Conservation (phyloP, 2,329 filamentous ascomycete species). For the Aureobasidium sp. region DNA sequence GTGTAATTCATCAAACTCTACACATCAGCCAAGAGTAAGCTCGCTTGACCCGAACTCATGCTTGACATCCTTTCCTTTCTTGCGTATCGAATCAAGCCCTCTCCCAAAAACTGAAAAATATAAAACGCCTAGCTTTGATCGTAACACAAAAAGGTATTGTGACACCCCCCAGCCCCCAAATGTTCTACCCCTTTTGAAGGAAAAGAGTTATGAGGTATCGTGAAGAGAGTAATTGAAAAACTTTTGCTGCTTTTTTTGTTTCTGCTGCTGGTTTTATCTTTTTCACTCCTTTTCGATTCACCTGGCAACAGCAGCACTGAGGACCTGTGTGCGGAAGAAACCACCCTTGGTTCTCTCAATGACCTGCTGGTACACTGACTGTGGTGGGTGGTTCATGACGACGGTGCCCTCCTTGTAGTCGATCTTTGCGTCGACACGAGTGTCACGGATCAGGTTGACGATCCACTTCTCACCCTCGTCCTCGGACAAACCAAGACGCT, state of each 20-base stretch:
- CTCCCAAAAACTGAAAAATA: background rate
- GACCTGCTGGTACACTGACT: slow-evolving; percentile 98
- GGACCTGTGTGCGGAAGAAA: slow-evolving; percentile 95
- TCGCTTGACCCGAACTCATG: background rate
- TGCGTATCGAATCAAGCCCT: background rate
- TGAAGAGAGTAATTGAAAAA: background rate
- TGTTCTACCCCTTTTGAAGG: background rate
- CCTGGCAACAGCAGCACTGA: slow-evolving; percentile 53
- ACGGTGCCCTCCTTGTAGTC: slow-evolving; percentile 98
- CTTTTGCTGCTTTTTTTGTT: slow-evolving; percentile 12
- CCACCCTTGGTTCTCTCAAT: slow-evolving; percentile 98
- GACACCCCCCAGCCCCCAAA: background rate
- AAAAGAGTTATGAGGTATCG: background rate
- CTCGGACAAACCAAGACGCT: slow-evolving; percentile 79
- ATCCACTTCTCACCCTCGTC: slow-evolving; percentile 99
- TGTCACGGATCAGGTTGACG: slow-evolving; percentile 97
- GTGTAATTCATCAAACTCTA: slow-evolving; percentile 1
- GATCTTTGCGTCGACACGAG: slow-evolving; percentile 95
- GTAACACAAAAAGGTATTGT: background rate
- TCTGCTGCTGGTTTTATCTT: background rate
- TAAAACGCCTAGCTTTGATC: slow-evolving; percentile 14
- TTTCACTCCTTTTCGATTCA: slow-evolving; percentile 20
- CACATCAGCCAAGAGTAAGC: background rate
- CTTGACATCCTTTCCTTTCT: background rate
- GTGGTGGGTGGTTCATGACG: slow-evolving; percentile 98